Conservation (phyloP, 2,329 filamentous ascomycete species). For the Sporothrix pallida region DNA sequence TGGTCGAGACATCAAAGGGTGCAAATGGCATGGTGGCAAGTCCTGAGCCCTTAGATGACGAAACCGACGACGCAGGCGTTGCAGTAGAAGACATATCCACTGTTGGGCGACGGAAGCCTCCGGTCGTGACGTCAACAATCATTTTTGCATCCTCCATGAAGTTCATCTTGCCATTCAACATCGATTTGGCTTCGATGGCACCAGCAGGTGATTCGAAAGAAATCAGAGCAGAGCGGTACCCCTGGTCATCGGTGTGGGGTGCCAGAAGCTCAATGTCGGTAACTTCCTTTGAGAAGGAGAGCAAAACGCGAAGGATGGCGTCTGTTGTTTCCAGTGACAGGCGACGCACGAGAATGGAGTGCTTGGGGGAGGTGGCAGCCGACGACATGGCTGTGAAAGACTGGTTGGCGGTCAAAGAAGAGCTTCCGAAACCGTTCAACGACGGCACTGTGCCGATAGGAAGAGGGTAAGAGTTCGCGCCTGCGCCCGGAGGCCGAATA, state of each 20-base stretch:
- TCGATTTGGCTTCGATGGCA: slow-evolving; percentile 2
- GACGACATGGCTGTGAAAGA: slow-evolving; percentile 3
- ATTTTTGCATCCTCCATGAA: neutral
- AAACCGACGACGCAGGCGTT: slow-evolving; percentile 49
- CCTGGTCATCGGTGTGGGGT: neutral
- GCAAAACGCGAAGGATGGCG: neutral
- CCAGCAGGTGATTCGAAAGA: neutral
- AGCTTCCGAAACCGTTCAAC: neutral
- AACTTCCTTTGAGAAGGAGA: neutral
- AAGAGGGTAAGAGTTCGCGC: slow-evolving; percentile 44
- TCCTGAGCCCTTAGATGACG: slow-evolving; percentile 54
- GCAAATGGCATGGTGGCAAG: slow-evolving; percentile 68
- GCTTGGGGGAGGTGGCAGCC: slow-evolving; percentile 42
- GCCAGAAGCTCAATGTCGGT: neutral
- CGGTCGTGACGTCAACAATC: neutral
- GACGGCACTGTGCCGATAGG: neutral
- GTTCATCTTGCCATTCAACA: neutral
- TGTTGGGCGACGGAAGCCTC: neutral
- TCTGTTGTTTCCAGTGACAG: neutral
- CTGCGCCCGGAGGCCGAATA: slow-evolving; percentile 47
- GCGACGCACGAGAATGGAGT: slow-evolving; percentile 1
- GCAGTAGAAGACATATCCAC: slow-evolving; percentile 19
- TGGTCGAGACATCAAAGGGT: slow-evolving; percentile 56
- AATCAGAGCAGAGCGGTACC: neutral
- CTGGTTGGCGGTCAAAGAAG: neutral